These are phyloP conservation scores for Suillus decipiens DNA, from an alignment of 768 basidiomycete species.

Conservation along the genomic window DNA sequence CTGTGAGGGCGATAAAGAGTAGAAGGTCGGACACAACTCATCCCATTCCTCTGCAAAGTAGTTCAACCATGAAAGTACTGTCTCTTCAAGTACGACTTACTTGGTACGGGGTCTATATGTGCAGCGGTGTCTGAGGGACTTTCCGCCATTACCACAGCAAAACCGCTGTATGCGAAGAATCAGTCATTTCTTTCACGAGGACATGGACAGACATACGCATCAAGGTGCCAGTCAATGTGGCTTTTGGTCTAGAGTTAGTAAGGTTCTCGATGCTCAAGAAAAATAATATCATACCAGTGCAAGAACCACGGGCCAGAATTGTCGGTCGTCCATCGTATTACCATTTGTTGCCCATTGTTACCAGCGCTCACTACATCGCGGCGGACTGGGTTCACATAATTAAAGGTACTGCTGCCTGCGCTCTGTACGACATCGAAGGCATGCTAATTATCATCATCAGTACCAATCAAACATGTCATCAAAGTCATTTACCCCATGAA, in stretches of 20 bases:
- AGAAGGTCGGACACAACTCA: conserved; percentile 25
- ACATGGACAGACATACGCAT: conserved; percentile 13
- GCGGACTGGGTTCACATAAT: conserved; percentile 54
- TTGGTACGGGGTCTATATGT: background rate
- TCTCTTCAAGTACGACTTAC: background rate
- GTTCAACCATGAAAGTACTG: background rate
- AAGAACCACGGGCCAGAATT: conserved; percentile 49
- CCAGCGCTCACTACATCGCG: conserved; percentile 45
- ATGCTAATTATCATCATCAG: conserved; percentile 33
- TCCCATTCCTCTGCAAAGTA: conserved; percentile 23
- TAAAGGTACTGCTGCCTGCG: conserved; percentile 38
- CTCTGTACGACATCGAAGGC: conserved; percentile 46
- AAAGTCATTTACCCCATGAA: conserved; percentile 40
- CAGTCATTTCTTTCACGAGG: background rate
- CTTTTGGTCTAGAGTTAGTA: conserved; percentile 9
- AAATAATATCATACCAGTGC: conserved; percentile 16
- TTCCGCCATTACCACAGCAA: conserved; percentile 34
- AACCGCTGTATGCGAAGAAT: conserved; percentile 22
- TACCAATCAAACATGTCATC: background rate
- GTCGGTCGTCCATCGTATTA: conserved; percentile 50
- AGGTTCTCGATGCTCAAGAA: background rate
- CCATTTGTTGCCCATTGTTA: conserved; percentile 29
- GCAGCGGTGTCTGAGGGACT: conserved; percentile 14
- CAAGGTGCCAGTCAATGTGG: conserved; percentile 23
- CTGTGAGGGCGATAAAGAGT: conserved; percentile 21